Percentiles rank a stretch among this genome's conserved stretches.
Conservation (phyloP, 352 stramenopile genomes). For the Plasmopara viticola region DNA sequence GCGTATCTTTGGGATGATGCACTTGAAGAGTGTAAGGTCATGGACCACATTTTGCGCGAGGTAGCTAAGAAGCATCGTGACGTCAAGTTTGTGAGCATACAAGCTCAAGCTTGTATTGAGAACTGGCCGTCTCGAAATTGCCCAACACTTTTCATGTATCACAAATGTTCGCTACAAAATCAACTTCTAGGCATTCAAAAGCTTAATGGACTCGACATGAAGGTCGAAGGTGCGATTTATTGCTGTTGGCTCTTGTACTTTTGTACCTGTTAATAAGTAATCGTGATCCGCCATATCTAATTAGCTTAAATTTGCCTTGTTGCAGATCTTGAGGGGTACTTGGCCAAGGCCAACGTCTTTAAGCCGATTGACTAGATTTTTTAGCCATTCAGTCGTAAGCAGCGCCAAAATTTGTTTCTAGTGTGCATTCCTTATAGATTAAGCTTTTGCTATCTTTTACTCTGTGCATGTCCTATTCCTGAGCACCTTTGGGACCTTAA, state of each 20-base stretch:
- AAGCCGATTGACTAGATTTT: slow-evolving; percentile 20
- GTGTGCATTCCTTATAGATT: slow-evolving; percentile 29
- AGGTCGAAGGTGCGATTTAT: slow-evolving; percentile 52
- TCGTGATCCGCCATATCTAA: neutral
- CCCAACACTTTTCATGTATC: slow-evolving; percentile 91
- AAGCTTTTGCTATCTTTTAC: slow-evolving; percentile 11
- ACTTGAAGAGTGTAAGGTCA: slow-evolving; percentile 87
- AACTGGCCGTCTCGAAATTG: slow-evolving; percentile 90
- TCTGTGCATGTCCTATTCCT: slow-evolving; percentile 40
- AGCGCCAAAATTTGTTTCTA: slow-evolving; percentile 1
- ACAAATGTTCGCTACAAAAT: slow-evolving; percentile 82
- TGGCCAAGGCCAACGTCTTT: slow-evolving; percentile 78
- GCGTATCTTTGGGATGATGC: slow-evolving; percentile 87
- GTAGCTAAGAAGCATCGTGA: slow-evolving; percentile 84
- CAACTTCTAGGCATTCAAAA: slow-evolving; percentile 87
- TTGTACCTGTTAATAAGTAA: neutral
- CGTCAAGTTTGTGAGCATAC: slow-evolving; percentile 93
- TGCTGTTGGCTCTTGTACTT: neutral
- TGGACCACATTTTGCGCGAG: slow-evolving; percentile 81
- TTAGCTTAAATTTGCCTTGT: neutral
- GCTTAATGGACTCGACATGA: slow-evolving; percentile 84
- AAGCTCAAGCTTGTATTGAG: slow-evolving; percentile 85
- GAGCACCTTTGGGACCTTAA: slow-evolving; percentile 85
- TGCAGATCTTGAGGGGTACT: slow-evolving; percentile 82
- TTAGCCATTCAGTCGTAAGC: neutral